Conservation (phyloP, 164 flowering plant species). For the Aristolochia contorta region DNA sequence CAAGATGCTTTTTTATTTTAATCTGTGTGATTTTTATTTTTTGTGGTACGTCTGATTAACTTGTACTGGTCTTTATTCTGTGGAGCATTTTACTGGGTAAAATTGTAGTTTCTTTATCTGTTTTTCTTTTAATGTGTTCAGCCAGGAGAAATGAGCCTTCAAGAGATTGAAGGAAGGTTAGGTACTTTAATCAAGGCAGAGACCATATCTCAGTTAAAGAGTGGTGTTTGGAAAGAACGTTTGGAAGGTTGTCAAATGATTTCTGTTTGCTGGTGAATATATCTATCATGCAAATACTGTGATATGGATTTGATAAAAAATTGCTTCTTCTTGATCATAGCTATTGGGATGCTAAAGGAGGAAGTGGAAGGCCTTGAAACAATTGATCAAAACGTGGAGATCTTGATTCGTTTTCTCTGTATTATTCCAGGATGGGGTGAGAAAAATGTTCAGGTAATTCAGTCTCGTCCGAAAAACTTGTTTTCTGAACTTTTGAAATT, state of each 20-base stretch:
- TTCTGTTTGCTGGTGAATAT: background rate
- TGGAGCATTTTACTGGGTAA: background rate
- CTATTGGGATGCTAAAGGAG: slow-evolving; percentile 60
- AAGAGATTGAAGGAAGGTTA: slow-evolving; percentile 86
- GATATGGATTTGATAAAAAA: background rate
- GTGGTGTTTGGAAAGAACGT: slow-evolving; percentile 94
- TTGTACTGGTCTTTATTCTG: background rate
- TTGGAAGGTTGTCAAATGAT: slow-evolving; percentile 60
- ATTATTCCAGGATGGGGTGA: slow-evolving; percentile 96
- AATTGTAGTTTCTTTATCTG: background rate
- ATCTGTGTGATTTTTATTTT: background rate
- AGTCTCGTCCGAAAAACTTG: background rate
- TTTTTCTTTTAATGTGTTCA: slow-evolving; percentile 22
- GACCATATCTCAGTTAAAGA: slow-evolving; percentile 72
- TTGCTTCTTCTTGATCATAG: slow-evolving; percentile 31
- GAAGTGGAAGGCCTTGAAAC: slow-evolving; percentile 62
- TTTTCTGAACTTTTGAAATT: background rate
- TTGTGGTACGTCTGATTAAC: background rate
- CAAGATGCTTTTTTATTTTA: background rate
- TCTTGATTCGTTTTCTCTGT: slow-evolving; percentile 76
- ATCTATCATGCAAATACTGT: background rate
- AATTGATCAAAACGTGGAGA: slow-evolving; percentile 64
- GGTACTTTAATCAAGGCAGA: slow-evolving; percentile 66
- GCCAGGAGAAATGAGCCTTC: slow-evolving; percentile 96
- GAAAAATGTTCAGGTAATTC: slow-evolving; percentile 92